Evolutionary conservation across 331 rosid genomes (phyloP).

Genomic region (Quercus tomentella): DNA sequence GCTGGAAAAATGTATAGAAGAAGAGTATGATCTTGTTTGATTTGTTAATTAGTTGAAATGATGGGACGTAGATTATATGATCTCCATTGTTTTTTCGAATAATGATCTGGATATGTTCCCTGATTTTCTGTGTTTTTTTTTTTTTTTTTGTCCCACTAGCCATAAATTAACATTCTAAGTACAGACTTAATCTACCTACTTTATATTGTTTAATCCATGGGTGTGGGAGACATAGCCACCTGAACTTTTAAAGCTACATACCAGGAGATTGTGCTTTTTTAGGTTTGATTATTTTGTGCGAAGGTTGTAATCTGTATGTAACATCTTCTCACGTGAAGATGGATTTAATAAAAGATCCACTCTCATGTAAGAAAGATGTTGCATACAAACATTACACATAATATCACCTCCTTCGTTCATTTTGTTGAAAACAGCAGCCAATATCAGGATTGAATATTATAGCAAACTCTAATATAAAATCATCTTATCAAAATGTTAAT

Average conservation of each 20-base stretch:
- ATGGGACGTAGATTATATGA: slow-evolving; percentile 9
- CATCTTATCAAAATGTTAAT: no score
- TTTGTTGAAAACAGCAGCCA: no score
- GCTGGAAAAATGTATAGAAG: not conserved
- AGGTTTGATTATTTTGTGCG: no score
- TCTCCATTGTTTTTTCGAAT: not conserved
- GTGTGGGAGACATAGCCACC: not conserved
- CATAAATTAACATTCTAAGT: not conserved
- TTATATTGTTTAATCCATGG: not conserved
- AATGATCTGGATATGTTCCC: slow-evolving; percentile 3
- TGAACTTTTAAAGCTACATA: not conserved
- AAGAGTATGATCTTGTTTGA: not conserved
- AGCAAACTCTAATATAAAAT: no score
- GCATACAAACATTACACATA: no score
- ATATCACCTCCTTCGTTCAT: no score
- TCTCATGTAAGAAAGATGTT: no score
- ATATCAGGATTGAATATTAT: no score
- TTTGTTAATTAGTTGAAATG: not conserved
- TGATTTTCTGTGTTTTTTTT: not conserved
- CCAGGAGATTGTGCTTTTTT: not conserved
- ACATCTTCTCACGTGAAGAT: no score
- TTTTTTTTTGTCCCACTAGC: not conserved
- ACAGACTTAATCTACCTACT: not conserved
- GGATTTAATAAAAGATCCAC: no score
- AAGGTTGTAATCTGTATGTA: no score